These are phyloP conservation scores for Carallia pectinifolia DNA, from an alignment of 345 rosid genomes.

Conservation along the genomic window DNA sequence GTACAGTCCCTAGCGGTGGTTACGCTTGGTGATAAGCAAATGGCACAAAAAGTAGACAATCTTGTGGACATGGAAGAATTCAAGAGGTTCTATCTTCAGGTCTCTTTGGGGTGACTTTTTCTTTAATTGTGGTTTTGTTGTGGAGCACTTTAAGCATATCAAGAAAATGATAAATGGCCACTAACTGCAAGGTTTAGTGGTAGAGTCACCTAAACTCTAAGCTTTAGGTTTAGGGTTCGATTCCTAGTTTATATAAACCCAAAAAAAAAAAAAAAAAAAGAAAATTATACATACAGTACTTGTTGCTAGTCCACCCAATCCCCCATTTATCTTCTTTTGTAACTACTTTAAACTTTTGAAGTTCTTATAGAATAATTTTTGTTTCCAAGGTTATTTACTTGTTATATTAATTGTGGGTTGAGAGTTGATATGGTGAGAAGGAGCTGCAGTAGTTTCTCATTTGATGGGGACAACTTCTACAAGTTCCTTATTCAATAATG, in stretches of 20 bases:
- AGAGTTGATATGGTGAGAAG: slow-evolving; percentile 4
- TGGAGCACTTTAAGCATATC: background rate
- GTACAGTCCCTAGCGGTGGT: slow-evolving; percentile 89
- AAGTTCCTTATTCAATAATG: background rate
- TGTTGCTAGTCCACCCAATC: too few relatives aligned
- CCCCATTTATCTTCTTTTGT: too few relatives aligned
- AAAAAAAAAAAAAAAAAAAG: too few relatives aligned
- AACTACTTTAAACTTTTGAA: too few relatives aligned
- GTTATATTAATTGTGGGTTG: background rate
- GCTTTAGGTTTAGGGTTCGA: too few relatives aligned
- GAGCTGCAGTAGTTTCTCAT: background rate
- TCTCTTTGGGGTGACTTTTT: slow-evolving; percentile 32
- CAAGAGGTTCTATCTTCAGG: slow-evolving; percentile 99
- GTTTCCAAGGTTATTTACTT: too few relatives aligned
- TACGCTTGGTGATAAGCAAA: slow-evolving; percentile 94
- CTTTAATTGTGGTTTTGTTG: slow-evolving; percentile 20
- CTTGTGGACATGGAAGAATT: slow-evolving; percentile 75
- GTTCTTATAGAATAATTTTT: too few relatives aligned
- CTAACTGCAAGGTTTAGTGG: too few relatives aligned
- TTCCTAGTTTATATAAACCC: too few relatives aligned
- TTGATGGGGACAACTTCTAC: background rate
- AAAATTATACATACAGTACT: too few relatives aligned
- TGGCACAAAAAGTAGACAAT: slow-evolving; percentile 94
- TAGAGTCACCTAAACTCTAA: too few relatives aligned
- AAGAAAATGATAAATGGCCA: background rate